These are phyloP conservation scores for Nakazawaea siamensis DNA, from an alignment of 805 yeast species.

Conservation along the genomic window DNA sequence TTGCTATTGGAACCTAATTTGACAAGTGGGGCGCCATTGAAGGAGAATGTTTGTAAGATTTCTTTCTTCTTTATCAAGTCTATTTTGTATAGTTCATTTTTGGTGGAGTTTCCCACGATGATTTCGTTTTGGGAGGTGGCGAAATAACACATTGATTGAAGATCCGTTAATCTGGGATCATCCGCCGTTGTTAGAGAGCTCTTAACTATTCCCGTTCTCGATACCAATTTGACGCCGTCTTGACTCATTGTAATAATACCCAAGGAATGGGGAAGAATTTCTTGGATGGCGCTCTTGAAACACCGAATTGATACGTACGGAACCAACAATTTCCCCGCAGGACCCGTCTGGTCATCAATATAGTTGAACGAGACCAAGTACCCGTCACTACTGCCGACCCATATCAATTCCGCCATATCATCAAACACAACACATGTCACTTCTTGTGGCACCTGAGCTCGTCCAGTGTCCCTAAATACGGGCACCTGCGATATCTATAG, in stretches of 20 bases:
- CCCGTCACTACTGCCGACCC: constrained; percentile 76
- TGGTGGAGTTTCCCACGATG: constrained; percentile 32
- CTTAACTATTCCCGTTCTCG: constrained; percentile 46
- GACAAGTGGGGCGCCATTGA: constrained; percentile 32
- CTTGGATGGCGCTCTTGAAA: constrained; percentile 35
- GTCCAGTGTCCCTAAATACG: constrained; percentile 17
- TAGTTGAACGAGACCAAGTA: constrained; percentile 26
- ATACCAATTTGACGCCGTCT: constrained; percentile 42
- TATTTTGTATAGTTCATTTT: constrained; percentile 28
- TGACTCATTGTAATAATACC: constrained; percentile 53
- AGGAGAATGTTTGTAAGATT: constrained; percentile 28
- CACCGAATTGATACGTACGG: constrained; percentile 54
- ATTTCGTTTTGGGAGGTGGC: constrained; percentile 33
- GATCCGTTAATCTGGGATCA: constrained; percentile 22
- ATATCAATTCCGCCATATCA: constrained; percentile 62
- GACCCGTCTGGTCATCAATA: constrained; percentile 1
- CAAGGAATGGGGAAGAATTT: constrained; percentile 43
- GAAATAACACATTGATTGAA: constrained; percentile 33
- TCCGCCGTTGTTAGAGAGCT: constrained; percentile 16
- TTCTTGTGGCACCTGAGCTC: constrained; percentile 18
- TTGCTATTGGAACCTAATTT: constrained; percentile 43
- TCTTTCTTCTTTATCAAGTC: constrained; percentile 30
- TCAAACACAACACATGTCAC: constrained; percentile 47
- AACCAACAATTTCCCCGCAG: constrained; percentile 34
- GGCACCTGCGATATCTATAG: constrained; percentile 25